phyloP scores from a whole-genome alignment of 2,329 filamentous ascomycete species.

The Fusarium duplospermum region DNA sequence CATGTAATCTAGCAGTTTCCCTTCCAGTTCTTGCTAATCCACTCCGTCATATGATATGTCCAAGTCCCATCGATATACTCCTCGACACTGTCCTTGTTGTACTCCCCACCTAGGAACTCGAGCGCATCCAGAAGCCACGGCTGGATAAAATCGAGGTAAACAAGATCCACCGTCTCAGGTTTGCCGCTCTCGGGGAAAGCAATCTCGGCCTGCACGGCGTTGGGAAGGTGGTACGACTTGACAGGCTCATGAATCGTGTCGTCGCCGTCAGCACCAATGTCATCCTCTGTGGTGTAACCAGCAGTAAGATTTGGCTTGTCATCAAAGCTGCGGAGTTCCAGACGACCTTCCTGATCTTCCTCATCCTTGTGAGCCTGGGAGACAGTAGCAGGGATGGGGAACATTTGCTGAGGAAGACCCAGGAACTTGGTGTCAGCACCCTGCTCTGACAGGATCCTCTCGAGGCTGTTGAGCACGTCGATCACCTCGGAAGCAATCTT shows the following conservation, averaged over 20 bases:
- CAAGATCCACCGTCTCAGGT: conserved; percentile 83
- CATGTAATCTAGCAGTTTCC: conserved; percentile 53
- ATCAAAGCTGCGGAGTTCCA: conserved; percentile 48
- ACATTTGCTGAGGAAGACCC: conserved; percentile 61
- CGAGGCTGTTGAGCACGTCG: conserved; percentile 66
- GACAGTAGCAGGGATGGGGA: conserved; percentile 30
- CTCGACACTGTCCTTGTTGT: conserved; percentile 59
- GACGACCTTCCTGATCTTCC: conserved; percentile 39
- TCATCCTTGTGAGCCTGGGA: conserved; percentile 25
- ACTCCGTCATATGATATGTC: conserved; percentile 65
- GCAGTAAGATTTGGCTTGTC: conserved; percentile 60
- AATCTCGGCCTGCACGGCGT: conserved; percentile 80
- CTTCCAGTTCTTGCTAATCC: conserved; percentile 71
- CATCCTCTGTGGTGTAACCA: conserved; percentile 92
- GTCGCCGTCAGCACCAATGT: conserved; percentile 85
- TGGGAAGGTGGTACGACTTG: conserved; percentile 81
- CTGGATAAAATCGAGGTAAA: conserved; percentile 93
- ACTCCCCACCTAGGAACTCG: conserved; percentile 67
- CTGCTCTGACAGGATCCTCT: conserved; percentile 57
- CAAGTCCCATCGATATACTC: conserved; percentile 66
- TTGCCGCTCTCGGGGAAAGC: conserved; percentile 67
- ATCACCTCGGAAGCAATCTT: conserved; percentile 76
- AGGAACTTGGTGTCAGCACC: conserved; percentile 59
- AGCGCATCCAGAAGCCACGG: conserved; percentile 83
- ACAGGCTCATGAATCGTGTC: conserved; percentile 86